Base-by-base conservation (phyloP, 805 yeast species). In the Schizosaccharomyces osmophilus region DNA sequence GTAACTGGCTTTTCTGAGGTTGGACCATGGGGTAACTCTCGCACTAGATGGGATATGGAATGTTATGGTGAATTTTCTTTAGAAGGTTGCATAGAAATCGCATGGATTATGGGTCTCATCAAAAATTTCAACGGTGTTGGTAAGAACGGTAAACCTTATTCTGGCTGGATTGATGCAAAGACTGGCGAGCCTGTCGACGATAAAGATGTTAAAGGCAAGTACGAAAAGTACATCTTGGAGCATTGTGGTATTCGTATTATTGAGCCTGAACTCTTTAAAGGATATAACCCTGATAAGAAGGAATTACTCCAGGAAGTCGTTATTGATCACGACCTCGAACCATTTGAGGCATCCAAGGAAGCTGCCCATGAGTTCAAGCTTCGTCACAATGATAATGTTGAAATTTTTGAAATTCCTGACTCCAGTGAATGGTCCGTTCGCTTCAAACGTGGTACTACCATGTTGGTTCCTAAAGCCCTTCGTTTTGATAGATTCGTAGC, bases 1-100 rank as follows among this genome's bases (percentile, higher is more conserved):
- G 90, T 93, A 64, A 90, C 98, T 59, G 99, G 99, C 75, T 93
- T 90, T 77, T 78, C 96, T 65, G 99, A 93, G 76, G 97, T 93
- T 67, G 94, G 97, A 71, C 98, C 98, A 69, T 94, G 97, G 95
- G 98, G 98, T 81, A 88, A 89, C 73, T 76, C 98, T 48, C 85
- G 97, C 80, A 93, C 98, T 62, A 82, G 98, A 79, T 93, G 98
- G 98, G 97, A 93, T 75, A 93, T 93, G 95, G 98, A 93, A 77
- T 87, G 97, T 58, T 67, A 73, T 64, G 98, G 98, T 69, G 87
- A 85, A 71, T 93, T 93, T 75, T 89, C 97, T 9, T 77, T 93
- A 68, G 98, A 93, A 75, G 98, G 98, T 70, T 85, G 96, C 70
- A 84, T 93, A 71, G 98, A 93, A 77, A 89, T 93, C 95, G 97